These are phyloP conservation scores for Allium fistulosum DNA, from an alignment of 106 monocot genomes.

Conservation along the genomic window DNA sequence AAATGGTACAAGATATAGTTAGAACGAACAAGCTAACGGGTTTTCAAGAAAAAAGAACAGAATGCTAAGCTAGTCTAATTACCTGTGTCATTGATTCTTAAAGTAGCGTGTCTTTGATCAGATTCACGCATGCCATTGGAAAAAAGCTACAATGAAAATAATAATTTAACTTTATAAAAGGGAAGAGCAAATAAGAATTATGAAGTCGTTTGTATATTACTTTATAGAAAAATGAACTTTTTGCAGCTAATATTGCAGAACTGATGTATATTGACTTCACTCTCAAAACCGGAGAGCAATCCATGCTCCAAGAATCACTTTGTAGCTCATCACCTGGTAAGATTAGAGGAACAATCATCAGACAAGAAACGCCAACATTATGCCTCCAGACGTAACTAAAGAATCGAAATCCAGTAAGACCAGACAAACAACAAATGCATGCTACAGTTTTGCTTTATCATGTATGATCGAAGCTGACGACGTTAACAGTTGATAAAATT, in stretches of 20 bases:
- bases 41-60: too few relatives aligned
- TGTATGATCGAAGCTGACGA: too few relatives aligned
- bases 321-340: constrained; percentile 27
- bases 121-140: constrained; percentile 67
- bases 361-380: background rate
- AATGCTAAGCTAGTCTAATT: background rate
- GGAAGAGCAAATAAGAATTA: background rate
- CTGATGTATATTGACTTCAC: constrained; percentile 34
- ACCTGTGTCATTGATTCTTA: constrained; percentile 50
- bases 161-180: background rate
- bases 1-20: too few relatives aligned
- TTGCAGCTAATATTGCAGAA: constrained; percentile 36
- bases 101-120: constrained; percentile 49
- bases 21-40: too few relatives aligned
- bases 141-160: constrained; percentile 31
- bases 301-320: constrained; percentile 52
- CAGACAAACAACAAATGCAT: too few relatives aligned
- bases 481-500: too few relatives aligned
- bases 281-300: constrained; percentile 28
- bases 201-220: background rate
- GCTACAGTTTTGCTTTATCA: too few relatives aligned
- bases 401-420: background rate
- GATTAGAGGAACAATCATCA: background rate
- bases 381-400: background rate
- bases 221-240: constrained; percentile 40